These are phyloP conservation scores for Vigna radiata DNA, from an alignment of 306 rosid species.

Conservation along the genomic window DNA sequence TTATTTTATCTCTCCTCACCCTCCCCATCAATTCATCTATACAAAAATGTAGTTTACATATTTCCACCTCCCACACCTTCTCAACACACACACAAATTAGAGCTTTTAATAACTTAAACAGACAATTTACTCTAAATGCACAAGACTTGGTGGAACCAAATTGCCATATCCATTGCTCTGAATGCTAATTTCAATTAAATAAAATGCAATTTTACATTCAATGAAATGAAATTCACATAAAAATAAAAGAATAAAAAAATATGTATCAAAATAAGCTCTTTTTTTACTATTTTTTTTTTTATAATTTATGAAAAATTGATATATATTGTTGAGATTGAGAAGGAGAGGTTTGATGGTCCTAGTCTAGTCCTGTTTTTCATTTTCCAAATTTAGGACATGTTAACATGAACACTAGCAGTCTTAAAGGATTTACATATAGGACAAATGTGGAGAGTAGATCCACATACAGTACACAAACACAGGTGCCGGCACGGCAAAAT, in stretches of 20 bases:
- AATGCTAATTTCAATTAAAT: too few relatives aligned
- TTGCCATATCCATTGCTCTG: too few relatives aligned
- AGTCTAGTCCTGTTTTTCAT: neutral
- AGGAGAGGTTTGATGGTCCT: neutral
- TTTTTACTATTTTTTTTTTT: neutral
- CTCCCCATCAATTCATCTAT: neutral
- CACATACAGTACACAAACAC: conserved; percentile 83
- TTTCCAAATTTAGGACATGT: conserved; percentile 54
- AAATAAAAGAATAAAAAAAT: neutral
- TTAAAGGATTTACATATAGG: conserved; percentile 88
- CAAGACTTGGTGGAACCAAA: too few relatives aligned
- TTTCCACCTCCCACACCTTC: too few relatives aligned
- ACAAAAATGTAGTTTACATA: too few relatives aligned
- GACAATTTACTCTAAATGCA: too few relatives aligned
- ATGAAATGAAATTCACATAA: too few relatives aligned
- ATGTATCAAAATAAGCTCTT: conserved; percentile 21
- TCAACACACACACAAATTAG: too few relatives aligned
- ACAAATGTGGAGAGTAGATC: conserved; percentile 73
- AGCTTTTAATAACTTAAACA: too few relatives aligned
- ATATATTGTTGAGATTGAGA: neutral
- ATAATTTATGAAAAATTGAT: neutral
- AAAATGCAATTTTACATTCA: too few relatives aligned
- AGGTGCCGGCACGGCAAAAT: conserved; percentile 92
- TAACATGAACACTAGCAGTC: conserved; percentile 80
- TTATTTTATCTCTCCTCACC: neutral